phyloP scores from a whole-genome alignment of 306 rosid genomes.

The Pyrus bretschneideri region DNA sequence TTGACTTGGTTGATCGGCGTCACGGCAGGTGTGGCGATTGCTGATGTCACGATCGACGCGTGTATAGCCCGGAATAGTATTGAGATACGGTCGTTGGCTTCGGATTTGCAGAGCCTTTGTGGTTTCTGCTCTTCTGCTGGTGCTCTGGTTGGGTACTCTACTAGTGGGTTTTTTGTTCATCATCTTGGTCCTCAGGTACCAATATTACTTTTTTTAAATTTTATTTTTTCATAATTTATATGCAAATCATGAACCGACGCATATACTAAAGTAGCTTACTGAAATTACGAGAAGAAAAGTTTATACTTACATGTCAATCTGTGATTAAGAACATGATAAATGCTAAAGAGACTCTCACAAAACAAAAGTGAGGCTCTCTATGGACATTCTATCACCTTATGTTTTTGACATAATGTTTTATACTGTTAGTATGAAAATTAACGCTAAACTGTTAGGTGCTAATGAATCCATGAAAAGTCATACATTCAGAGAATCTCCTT shows the following conservation, averaged over 20 bases:
- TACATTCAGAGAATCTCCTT: too few relatives aligned
- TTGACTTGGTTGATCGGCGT: conserved; percentile 44
- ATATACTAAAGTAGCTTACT: too few relatives aligned
- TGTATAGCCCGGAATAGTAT: conserved; percentile 69
- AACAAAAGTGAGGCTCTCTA: too few relatives aligned
- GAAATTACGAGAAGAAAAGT: too few relatives aligned
- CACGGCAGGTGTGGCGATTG: conserved; percentile 47
- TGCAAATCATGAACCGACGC: too few relatives aligned
- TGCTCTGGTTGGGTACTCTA: conserved; percentile 49
- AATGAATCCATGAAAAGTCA: accelerated
- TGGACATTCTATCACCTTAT: accelerated
- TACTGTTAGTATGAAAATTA: accelerated
- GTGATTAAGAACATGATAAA: too few relatives aligned
- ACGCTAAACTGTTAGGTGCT: too few relatives aligned
- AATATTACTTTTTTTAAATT: too few relatives aligned
- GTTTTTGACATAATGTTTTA: too few relatives aligned
- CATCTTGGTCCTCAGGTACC: conserved; percentile 61
- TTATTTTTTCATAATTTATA: too few relatives aligned
- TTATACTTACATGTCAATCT: too few relatives aligned
- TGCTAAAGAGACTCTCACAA: too few relatives aligned
- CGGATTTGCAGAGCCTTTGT: conserved; percentile 69
- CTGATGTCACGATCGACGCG: conserved; percentile 74
- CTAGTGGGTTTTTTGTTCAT: conserved; percentile 56
- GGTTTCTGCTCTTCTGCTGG: conserved; percentile 52
- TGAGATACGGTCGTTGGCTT: conserved; percentile 42